These are phyloP conservation scores for Trichoderma sp. DNA, from an alignment of 2,329 filamentous ascomycete species.

Conservation along the genomic window DNA sequence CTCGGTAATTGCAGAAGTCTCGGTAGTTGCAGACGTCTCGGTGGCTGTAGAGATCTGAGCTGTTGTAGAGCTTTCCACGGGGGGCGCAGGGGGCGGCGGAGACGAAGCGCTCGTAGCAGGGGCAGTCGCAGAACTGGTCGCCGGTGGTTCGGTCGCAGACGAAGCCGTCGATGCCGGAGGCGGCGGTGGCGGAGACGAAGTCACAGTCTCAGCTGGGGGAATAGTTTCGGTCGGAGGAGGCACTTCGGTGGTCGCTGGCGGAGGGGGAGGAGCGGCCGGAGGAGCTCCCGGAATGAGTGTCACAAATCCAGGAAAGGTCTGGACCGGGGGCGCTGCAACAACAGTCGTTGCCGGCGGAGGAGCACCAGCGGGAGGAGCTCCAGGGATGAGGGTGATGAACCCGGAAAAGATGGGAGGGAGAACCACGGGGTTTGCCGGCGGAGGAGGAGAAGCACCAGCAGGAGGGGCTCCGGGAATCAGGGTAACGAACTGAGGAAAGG, in stretches of 20 bases:
- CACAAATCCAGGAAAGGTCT: neutral
- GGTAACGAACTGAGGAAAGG: constrained; percentile 1
- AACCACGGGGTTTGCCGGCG: neutral
- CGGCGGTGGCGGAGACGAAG: constrained; percentile 8
- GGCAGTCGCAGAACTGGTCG: too few species aligned
- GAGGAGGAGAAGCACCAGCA: constrained; percentile 10
- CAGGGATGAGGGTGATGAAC: too few species aligned
- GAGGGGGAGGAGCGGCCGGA: neutral
- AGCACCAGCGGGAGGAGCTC: constrained; percentile 4
- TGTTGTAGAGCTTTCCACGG: too few species aligned
- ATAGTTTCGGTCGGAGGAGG: neutral
- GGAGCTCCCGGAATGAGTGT: neutral
- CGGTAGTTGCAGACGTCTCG: too few species aligned
- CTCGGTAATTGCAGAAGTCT: too few species aligned
- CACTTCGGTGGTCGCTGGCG: constrained; percentile 2
- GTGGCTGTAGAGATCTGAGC: too few species aligned
- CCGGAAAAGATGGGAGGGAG: neutral
- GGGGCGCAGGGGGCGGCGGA: too few species aligned
- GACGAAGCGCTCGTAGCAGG: too few species aligned
- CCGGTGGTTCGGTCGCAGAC: too few species aligned
- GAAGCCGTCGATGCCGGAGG: neutral
- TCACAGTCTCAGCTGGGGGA: neutral
- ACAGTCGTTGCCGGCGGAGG: neutral
- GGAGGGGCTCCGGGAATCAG: neutral
- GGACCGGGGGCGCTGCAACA: neutral